Percentiles rank a stretch among this genome's conserved stretches.
Evolutionary conservation across 345 rosid species (phyloP).

Genomic region (Populus tremula): DNA sequence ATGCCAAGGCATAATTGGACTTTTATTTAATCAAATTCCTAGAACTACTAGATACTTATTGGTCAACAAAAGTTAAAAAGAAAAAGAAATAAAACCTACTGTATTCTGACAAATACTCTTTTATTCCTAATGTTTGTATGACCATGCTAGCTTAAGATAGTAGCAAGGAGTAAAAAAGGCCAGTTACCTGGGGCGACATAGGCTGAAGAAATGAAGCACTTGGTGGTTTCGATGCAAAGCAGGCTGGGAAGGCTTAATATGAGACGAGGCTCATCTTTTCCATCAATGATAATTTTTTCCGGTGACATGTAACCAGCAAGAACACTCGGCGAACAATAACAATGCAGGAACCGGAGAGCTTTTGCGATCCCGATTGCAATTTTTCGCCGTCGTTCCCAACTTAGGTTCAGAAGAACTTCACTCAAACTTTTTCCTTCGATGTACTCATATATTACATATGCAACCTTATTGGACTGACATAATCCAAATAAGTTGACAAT

Average conservation of each 20-base stretch:
- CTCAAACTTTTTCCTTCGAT: slow-evolving; percentile 51
- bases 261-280: slow-evolving; percentile 49
- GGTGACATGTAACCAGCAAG: slow-evolving; percentile 50
- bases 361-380: slow-evolving; percentile 58
- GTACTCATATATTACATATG: slow-evolving; percentile 52
- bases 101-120: neutral
- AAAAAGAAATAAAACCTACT: neutral
- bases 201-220: slow-evolving; percentile 39
- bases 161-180: neutral
- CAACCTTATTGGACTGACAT: slow-evolving; percentile 49
- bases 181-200: slow-evolving; percentile 64
- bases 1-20: neutral
- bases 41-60: neutral
- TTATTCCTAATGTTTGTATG: neutral
- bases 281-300: slow-evolving; percentile 51
- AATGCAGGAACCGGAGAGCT: slow-evolving; percentile 64
- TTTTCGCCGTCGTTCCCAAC: slow-evolving; percentile 61
- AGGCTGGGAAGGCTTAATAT: slow-evolving; percentile 37
- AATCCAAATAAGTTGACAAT: slow-evolving; percentile 49
- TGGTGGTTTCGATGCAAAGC: slow-evolving; percentile 26
- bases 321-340: slow-evolving; percentile 30
- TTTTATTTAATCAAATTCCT: neutral
- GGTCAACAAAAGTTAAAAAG: neutral
- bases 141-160: neutral
- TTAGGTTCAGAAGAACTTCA: slow-evolving; percentile 41